A percentile compares a stretch with the other conserved stretches of the same genome.
These are phyloP conservation scores for Flaveria robusta DNA, from an alignment of 129 eudicot species.

Conservation along the genomic window DNA sequence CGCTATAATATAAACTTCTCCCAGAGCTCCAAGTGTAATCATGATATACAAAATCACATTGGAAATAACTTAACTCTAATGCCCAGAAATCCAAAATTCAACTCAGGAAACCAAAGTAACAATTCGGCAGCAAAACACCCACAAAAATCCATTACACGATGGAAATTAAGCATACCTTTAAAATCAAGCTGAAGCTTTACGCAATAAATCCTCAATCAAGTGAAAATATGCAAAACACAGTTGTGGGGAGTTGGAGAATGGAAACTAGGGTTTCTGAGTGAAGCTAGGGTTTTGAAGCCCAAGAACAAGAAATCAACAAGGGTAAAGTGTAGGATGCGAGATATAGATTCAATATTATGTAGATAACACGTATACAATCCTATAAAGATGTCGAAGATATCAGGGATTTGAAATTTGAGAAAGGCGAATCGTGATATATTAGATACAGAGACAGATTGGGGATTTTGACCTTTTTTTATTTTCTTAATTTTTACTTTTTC, in stretches of 20 bases:
- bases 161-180: conserved; percentile 44
- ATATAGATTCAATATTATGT: conserved; percentile 19
- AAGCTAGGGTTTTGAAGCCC: conserved; percentile 40
- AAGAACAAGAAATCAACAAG: conserved; percentile 31
- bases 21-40: conserved; percentile 16
- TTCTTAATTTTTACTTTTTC: neutral
- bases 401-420: conserved; percentile 42
- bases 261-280: conserved; percentile 59
- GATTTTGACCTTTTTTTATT: conserved; percentile 46
- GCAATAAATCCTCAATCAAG: conserved; percentile 29
- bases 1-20: conserved; percentile 15
- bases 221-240: conserved; percentile 41
- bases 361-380: conserved; percentile 22
- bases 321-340: conserved; percentile 19
- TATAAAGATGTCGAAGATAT: conserved; percentile 36
- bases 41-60: conserved; percentile 11
- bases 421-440: conserved; percentile 39
- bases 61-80: neutral
- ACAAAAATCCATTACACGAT: conserved; percentile 3
- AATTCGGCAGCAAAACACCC: conserved; percentile 18
- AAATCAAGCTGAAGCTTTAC: conserved; percentile 31
- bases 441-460: conserved; percentile 47
- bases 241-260: conserved; percentile 22
- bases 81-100: conserved; percentile 7
- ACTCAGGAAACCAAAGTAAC: conserved; percentile 12